Evolutionary conservation across 768 basidiomycete species (phyloP), one percentile per base, ranked within the genome.

Genomic region (Xerocomellus amylosporus): DNA sequence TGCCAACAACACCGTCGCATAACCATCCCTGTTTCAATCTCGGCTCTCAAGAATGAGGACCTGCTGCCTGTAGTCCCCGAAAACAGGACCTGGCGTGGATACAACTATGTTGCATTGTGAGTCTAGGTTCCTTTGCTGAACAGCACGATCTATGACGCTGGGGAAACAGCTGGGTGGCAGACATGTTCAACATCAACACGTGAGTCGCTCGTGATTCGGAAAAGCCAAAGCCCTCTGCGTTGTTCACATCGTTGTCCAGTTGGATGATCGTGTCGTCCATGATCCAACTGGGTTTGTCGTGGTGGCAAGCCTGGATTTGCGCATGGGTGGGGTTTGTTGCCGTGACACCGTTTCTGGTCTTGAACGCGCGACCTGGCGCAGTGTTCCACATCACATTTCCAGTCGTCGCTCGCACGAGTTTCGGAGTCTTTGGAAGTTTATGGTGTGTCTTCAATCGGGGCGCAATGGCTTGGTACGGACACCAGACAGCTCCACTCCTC

Each of bases 241-340:
- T 49, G 45, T 36, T 52, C n/a, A 52, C 55, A 13, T 46, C 40
- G 9, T 31, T 42, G 33, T 56, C 34, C 51, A 87, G 84, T 55
- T 87, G 84, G 86, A 85, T 85, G 85, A 88, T 88, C 55, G 85
- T 79, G 0, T 87, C 85, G 28, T 84, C 85, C 13, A 87, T 89
- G 87, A 78, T 85, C 31, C 81, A 86, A 56, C 70, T 83, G 28
- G 85, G 86, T 4, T 77, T 90, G 30, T 85, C 85, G 0, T 90
- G 87, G 88, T 91, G 87, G 88, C 86, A 90, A 67, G 85, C 90
- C 15, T 88, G 90, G 87, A 77, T 92, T 49, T 90, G 85, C 55
- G 86, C 87, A 13, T 88, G 84, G 86, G 59, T 87, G 34, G 84
- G 76, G 43, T 87, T 76, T 67, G 80, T 65, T 2, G 55, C 83